phyloP scores from a whole-genome alignment of 148 eudicot species.

The Rhododendron molle region DNA sequence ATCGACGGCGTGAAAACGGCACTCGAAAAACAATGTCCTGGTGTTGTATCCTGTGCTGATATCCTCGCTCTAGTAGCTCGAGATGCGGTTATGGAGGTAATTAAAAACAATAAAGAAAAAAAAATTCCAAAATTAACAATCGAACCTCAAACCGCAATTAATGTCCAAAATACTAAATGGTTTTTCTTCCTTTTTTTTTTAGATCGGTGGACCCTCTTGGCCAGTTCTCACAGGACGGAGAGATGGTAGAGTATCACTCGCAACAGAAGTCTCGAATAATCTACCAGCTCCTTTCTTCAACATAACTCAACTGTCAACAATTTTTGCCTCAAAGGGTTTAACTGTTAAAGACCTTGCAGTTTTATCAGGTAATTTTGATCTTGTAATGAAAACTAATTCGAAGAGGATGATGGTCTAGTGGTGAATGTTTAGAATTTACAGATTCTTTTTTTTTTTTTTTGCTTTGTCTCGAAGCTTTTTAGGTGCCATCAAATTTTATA shows the following conservation, averaged over 20 bases:
- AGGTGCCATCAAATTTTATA: neutral
- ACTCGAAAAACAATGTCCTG: slow-evolving; percentile 42
- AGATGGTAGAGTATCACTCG: slow-evolving; percentile 41
- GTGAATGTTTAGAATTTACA: no score
- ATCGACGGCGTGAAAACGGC: slow-evolving; percentile 38
- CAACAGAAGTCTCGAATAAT: slow-evolving; percentile 19
- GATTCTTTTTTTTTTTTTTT: no score
- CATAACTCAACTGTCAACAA: slow-evolving; percentile 20
- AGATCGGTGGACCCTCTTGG: slow-evolving; percentile 53
- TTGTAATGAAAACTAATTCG: no score
- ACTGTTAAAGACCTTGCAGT: slow-evolving; percentile 41
- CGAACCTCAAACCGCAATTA: neutral
- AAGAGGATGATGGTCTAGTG: no score
- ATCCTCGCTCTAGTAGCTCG: slow-evolving; percentile 44
- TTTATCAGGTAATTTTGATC: slow-evolving; percentile 35
- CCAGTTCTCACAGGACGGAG: slow-evolving; percentile 37
- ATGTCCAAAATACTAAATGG: neutral
- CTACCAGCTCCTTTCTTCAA: slow-evolving; percentile 39
- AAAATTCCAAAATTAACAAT: neutral
- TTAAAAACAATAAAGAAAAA: no score
- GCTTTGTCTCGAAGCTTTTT: neutral
- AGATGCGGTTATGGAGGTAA: slow-evolving; percentile 41
- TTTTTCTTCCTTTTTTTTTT: neutral
- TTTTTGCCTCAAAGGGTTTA: slow-evolving; percentile 31
- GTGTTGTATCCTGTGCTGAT: slow-evolving; percentile 57